Evolutionary conservation across 768 basidiomycete species (phyloP), one percentile per base, ranked within the genome.

Genomic region (Xerocomellus amylosporus): DNA sequence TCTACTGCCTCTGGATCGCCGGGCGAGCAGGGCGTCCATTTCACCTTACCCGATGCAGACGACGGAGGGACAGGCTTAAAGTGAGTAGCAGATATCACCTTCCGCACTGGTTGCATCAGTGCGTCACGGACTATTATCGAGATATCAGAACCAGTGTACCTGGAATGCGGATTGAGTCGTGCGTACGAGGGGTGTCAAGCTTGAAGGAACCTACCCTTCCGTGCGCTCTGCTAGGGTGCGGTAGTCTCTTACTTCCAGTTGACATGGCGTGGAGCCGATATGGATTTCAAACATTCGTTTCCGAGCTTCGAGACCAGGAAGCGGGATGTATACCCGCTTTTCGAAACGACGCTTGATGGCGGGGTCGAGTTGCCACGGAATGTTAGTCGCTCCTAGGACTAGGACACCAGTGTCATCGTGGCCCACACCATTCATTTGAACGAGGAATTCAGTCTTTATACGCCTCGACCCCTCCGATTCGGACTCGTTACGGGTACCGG

Each of bases 391-490:
- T 30, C 95, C 97, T 20, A 99, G 81, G 9, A 98, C 94, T 19
- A 99, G 81, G 0, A 99, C 92, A 9, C 97, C 97, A 0, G 90
- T 90, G 71, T 97, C 95, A 55, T 99, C 97, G 65, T 98, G 93
- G 0, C 97, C 97, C 2, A 98, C 96, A 38, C 97, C 97, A 58
- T 98, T 93, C 93, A 98, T 98, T 69, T 98, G 93, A n/a, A 94
- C 91, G 46, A 94, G 75, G 60, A 94, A 96, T 72, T 98, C 96
- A 0, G 96, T 98, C 80, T 98, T 98, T 70, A 98, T 98, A 34
- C 96, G 82, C 60, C 95, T 76, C n/a, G 91, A 91, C 5, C 96
- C 97, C 68, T 98, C 97, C 0, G 91, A 93, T 71, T 98, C 96
- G n/a, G 89, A 89, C 71, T 98, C 97, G 54, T 90, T 95, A 63